These are phyloP conservation scores for Pseudohyphozyma bogoriensis DNA, from an alignment of 768 basidiomycete genomes.

Conservation along the genomic window DNA sequence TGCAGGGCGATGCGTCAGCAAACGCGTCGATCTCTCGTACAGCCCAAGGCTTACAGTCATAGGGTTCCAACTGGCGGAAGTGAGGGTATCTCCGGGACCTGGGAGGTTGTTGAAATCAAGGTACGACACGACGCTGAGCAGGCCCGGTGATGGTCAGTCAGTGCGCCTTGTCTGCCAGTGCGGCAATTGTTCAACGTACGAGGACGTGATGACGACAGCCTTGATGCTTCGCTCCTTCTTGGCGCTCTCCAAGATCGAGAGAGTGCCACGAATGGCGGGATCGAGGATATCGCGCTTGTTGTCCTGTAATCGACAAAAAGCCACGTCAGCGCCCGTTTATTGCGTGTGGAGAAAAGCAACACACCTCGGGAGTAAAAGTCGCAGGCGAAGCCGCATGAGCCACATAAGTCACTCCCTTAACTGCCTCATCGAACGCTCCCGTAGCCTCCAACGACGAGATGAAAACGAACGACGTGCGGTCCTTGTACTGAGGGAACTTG, in stretches of 20 bases:
- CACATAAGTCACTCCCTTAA: slow-evolving; percentile 7
- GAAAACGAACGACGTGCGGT: neutral
- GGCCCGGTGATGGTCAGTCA: neutral
- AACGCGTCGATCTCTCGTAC: no score
- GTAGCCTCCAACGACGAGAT: neutral
- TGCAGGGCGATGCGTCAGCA: neutral
- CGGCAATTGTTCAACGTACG: no score
- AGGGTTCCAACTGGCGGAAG: slow-evolving; percentile 7
- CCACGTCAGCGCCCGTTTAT: neutral
- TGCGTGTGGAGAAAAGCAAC: no score
- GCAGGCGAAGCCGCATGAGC: slow-evolving; percentile 8
- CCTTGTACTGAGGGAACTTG: no score
- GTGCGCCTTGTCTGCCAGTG: no score
- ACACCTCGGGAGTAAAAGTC: neutral
- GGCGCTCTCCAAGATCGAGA: slow-evolving; percentile 2
- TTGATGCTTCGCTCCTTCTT: slow-evolving; percentile 6
- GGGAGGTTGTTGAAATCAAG: neutral
- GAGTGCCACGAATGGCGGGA: slow-evolving; percentile 13
- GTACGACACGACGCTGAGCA: neutral
- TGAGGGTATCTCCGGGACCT: neutral
- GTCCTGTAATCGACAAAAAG: neutral
- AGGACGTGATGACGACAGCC: slow-evolving; percentile 8
- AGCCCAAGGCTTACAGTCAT: no score
- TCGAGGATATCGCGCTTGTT: slow-evolving; percentile 10
- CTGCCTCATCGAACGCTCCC: slow-evolving; percentile 15